Percentiles rank a stretch among this genome's conserved stretches.
Conservation (phyloP, 306 rosid genomes). For the Pyrus pyrifolia region DNA sequence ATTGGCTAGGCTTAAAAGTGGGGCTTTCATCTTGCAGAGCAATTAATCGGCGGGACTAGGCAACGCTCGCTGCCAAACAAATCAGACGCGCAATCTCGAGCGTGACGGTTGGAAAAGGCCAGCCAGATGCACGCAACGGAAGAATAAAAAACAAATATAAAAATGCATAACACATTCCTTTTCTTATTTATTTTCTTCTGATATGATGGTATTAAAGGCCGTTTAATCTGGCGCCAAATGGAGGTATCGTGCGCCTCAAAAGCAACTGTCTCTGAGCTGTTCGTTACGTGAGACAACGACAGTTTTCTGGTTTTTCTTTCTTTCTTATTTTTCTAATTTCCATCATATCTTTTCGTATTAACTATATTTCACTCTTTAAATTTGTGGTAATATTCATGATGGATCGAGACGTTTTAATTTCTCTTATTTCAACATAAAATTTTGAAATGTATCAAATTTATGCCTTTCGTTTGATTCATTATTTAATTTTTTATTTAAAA, state of each 20-base stretch:
- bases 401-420: too few species aligned
- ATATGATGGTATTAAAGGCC: background rate
- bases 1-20: background rate
- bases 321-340: background rate
- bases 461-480: too few species aligned
- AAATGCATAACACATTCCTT: background rate
- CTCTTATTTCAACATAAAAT: too few species aligned
- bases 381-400: too few species aligned
- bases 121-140: background rate
- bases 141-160: background rate
- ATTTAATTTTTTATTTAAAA: too few species aligned
- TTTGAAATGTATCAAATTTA: too few species aligned
- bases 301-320: background rate
- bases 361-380: too few species aligned
- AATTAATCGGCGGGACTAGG: background rate
- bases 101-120: background rate
- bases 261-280: slow-evolving; percentile 34
- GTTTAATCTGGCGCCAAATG: slow-evolving; percentile 33
- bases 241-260: slow-evolving; percentile 33
- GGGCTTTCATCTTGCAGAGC: background rate
- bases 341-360: background rate
- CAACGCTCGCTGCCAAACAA: background rate
- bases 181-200: too few species aligned
- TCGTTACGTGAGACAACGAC: background rate
- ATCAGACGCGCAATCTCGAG: background rate